phyloP scores from a whole-genome alignment of 2,329 filamentous ascomycete species.

The Xylariaceae sp. region DNA sequence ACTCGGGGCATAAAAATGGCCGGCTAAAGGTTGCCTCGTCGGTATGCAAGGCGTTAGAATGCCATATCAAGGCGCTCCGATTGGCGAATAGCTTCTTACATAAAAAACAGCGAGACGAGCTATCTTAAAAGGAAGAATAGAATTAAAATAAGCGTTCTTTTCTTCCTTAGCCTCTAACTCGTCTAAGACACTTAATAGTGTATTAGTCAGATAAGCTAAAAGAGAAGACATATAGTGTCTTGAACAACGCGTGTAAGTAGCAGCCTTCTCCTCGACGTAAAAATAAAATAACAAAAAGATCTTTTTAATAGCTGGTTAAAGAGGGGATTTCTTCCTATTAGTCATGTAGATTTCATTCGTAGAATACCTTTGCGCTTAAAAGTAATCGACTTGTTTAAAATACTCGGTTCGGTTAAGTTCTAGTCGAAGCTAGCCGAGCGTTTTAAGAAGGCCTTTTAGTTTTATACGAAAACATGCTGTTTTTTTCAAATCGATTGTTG shows the following conservation, averaged over 20 bases:
- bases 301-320: conserved; percentile 4
- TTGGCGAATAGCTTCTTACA: background rate
- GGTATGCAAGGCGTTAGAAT: background rate
- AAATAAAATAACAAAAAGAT: conserved; percentile 5
- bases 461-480: conserved; percentile 5
- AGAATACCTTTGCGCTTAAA: background rate
- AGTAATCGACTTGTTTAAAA: conserved; percentile 11
- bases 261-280: background rate
- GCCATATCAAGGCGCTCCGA: background rate
- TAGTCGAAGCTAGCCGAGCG: conserved; percentile 6
- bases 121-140: background rate
- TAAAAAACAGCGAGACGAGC: conserved; percentile 1
- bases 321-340: background rate
- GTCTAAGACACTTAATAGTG: background rate
- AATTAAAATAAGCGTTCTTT: background rate
- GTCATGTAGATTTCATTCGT: background rate
- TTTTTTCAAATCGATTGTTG: conserved; percentile 3
- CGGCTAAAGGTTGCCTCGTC: conserved; percentile 1
- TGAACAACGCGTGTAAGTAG: background rate
- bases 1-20: conserved; percentile 5
- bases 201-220: background rate
- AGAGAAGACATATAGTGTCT: conserved; percentile 4
- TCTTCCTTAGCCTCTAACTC: background rate
- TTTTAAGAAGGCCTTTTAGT: conserved; percentile 6
- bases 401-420: conserved; percentile 1